Conservation (phyloP, 345 rosid species). For the Leavenworthia alabamica region DNA sequence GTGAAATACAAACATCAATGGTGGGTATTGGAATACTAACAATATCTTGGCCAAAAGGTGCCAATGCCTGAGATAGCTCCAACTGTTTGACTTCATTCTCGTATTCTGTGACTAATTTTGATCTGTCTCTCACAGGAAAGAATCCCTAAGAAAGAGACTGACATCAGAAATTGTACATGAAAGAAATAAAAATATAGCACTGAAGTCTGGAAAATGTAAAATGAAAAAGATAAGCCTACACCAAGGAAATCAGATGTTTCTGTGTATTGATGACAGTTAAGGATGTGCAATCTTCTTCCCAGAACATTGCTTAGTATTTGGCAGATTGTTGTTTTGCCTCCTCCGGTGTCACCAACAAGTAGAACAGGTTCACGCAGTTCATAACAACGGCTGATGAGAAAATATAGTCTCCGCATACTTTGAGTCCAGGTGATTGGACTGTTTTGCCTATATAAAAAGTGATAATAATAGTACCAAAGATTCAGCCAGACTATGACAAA, state of each 20-base stretch:
- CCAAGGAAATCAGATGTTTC: slow-evolving; percentile 96
- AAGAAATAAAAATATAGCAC: background rate
- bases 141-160: slow-evolving; percentile 59
- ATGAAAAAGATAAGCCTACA: slow-evolving; percentile 42
- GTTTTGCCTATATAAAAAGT: slow-evolving; percentile 15
- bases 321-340: slow-evolving; percentile 95
- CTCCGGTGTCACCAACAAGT: slow-evolving; percentile 98
- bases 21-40: slow-evolving; percentile 34
- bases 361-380: slow-evolving; percentile 88
- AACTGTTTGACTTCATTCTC: slow-evolving; percentile 45
- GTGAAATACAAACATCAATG: background rate
- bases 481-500: background rate
- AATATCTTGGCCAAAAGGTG: slow-evolving; percentile 26
- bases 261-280: slow-evolving; percentile 92
- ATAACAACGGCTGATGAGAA: slow-evolving; percentile 69
- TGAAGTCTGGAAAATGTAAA: slow-evolving; percentile 3
- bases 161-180: background rate
- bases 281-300: slow-evolving; percentile 50
- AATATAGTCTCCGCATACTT: slow-evolving; percentile 81
- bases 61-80: slow-evolving; percentile 47
- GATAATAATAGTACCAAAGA: slow-evolving; percentile 5
- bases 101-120: slow-evolving; percentile 54
- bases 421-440: slow-evolving; percentile 59
- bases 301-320: slow-evolving; percentile 56
- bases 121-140: slow-evolving; percentile 83